These are phyloP conservation scores for Microdochium trichocladiopsis DNA, from an alignment of 2,329 filamentous ascomycete species.

Conservation along the genomic window DNA sequence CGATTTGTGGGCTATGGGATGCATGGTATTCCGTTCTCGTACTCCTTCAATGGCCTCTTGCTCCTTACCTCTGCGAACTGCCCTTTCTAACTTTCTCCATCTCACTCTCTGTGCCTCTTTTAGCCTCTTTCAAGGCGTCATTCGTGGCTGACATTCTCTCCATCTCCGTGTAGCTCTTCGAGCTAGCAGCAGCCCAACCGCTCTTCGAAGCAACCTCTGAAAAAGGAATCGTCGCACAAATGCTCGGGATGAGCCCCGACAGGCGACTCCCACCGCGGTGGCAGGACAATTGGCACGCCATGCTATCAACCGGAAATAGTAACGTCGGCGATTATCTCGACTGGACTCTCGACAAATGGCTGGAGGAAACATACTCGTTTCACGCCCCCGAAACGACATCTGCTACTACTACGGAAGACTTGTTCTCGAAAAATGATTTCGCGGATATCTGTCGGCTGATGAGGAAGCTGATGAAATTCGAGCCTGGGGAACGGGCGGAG, in stretches of 20 bases:
- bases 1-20: constrained; percentile 7
- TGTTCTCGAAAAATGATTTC: neutral
- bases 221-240: constrained; percentile 1
- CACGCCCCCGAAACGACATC: neutral
- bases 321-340: neutral
- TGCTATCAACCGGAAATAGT: neutral
- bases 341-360: neutral
- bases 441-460: neutral
- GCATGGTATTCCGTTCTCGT: constrained; percentile 4
- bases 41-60: neutral
- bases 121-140: neutral
- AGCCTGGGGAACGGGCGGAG: neutral
- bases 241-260: constrained; percentile 3
- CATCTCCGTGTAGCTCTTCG: constrained; percentile 4
- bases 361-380: neutral
- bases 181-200: constrained; percentile 5
- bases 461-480: neutral
- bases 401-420: neutral
- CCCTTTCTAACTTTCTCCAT: neutral
- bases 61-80: too few relatives aligned
- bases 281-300: constrained; percentile 2
- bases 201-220: constrained; percentile 1
- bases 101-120: neutral
- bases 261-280: constrained; percentile 3
- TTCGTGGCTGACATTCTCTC: neutral